Conservation (phyloP, 306 rosid genomes). For the Inga laurina region DNA sequence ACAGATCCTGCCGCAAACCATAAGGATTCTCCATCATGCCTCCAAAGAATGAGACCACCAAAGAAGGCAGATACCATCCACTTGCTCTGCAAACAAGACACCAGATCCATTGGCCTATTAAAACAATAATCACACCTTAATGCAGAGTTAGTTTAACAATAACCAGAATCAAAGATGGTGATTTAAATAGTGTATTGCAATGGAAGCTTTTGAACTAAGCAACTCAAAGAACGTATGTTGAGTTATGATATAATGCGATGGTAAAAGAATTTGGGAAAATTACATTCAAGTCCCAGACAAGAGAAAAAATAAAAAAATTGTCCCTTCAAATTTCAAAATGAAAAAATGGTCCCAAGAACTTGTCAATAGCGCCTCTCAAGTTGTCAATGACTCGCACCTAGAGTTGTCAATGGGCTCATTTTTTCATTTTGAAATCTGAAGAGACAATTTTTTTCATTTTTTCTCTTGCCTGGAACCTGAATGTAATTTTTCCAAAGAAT, state of each 20-base stretch:
- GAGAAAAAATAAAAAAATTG: too few species aligned
- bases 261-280: not conserved
- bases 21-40: slow-evolving; percentile 80
- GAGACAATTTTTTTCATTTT: too few species aligned
- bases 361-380: too few species aligned
- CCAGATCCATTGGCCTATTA: slow-evolving; percentile 27
- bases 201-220: not conserved
- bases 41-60: slow-evolving; percentile 65
- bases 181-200: slow-evolving; percentile 1
- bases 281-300: too few species aligned
- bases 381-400: too few species aligned
- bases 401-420: too few species aligned
- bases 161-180: not conserved
- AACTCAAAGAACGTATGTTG: not conserved
- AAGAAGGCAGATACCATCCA: slow-evolving; percentile 67
- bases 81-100: slow-evolving; percentile 71
- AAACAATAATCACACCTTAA: slow-evolving; percentile 5
- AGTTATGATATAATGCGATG: not conserved
- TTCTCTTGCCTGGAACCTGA: too few species aligned
- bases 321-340: too few species aligned
- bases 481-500: not conserved
- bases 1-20: slow-evolving; percentile 80
- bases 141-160: slow-evolving; percentile 11
- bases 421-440: too few species aligned
- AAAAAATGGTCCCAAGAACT: too few species aligned